Percentiles rank a stretch among this genome's conserved stretches.
These are phyloP conservation scores for Dacryopinax spathularia DNA, from an alignment of 768 basidiomycete genomes.

Conservation along the genomic window DNA sequence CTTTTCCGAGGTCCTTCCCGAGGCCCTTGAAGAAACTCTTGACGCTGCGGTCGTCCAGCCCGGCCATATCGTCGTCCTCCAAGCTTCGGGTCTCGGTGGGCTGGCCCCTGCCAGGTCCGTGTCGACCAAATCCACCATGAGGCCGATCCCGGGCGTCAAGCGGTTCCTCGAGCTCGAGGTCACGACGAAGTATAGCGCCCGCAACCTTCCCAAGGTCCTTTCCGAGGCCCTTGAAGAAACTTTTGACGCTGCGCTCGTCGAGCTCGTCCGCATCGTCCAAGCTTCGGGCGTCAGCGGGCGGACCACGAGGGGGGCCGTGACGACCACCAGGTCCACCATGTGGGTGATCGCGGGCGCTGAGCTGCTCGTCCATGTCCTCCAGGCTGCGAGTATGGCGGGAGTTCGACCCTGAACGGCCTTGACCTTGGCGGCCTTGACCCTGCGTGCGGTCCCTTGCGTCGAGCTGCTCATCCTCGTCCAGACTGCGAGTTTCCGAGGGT, in stretches of 20 bases:
- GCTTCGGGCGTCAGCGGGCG: background rate
- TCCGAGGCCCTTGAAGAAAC: background rate
- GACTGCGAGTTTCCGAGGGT: no score
- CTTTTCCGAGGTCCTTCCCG: background rate
- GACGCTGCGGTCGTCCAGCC: background rate
- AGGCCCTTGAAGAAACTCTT: background rate
- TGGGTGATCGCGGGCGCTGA: background rate
- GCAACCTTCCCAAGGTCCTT: background rate
- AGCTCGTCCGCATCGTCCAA: background rate
- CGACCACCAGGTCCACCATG: background rate
- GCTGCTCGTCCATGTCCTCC: background rate
- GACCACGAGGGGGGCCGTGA: background rate
- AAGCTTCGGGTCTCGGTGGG: no score
- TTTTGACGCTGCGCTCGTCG: background rate
- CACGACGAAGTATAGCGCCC: no score
- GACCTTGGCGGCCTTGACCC: no score
- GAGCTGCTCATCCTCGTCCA: no score
- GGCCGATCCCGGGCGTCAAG: background rate
- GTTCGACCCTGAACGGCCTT: no score
- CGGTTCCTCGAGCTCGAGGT: no score
- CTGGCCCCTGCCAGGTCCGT: no score
- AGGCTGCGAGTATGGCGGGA: no score
- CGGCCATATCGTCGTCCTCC: background rate
- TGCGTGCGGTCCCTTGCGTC: no score
- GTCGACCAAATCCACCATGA: background rate